Evolutionary conservation across 2,329 filamentous ascomycete species (phyloP).

Genomic region (Clonostachys rosea): DNA sequence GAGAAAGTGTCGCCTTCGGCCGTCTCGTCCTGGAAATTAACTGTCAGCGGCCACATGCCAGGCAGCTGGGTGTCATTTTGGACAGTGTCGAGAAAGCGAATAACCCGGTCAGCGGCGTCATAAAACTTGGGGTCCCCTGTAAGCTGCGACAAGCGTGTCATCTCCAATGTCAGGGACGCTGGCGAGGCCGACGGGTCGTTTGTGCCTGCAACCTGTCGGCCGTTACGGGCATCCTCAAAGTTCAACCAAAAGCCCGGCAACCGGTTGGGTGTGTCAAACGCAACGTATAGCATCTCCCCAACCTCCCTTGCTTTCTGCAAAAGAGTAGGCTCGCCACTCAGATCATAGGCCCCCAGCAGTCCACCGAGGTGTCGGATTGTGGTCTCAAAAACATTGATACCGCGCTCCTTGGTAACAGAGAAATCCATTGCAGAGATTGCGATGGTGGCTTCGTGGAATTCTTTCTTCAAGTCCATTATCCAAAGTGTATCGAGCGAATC

Average conservation of each 20-base stretch:
- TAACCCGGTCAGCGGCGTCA: conserved; percentile 55
- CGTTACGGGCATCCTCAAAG: conserved; percentile 29
- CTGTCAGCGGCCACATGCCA: conserved; percentile 56
- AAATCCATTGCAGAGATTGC: conserved; percentile 44
- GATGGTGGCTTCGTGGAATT: conserved; percentile 48
- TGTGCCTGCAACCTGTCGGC: conserved; percentile 39
- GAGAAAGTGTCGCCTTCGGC: conserved; percentile 44
- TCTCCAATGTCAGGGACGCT: conserved; percentile 56
- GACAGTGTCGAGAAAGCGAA: conserved; percentile 44
- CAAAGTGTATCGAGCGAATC: conserved; percentile 57
- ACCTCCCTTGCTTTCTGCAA: conserved; percentile 43
- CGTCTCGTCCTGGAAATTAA: conserved; percentile 48
- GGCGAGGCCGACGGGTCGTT: conserved; percentile 21
- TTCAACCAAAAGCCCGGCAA: conserved; percentile 32
- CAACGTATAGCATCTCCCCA: conserved; percentile 47
- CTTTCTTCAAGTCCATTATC: conserved; percentile 55
- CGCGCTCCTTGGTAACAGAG: conserved; percentile 29
- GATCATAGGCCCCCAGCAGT: conserved; percentile 42
- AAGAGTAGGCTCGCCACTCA: conserved; percentile 35
- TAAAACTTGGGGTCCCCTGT: conserved; percentile 57
- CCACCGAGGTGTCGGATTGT: conserved; percentile 50
- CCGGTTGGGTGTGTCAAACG: conserved; percentile 46
- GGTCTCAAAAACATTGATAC: conserved; percentile 48
- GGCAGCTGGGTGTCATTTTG: conserved; percentile 52
- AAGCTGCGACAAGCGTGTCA: conserved; percentile 58